Base-by-base conservation (phyloP, 768 basidiomycete genomes). In the Mycena maculata region DNA sequence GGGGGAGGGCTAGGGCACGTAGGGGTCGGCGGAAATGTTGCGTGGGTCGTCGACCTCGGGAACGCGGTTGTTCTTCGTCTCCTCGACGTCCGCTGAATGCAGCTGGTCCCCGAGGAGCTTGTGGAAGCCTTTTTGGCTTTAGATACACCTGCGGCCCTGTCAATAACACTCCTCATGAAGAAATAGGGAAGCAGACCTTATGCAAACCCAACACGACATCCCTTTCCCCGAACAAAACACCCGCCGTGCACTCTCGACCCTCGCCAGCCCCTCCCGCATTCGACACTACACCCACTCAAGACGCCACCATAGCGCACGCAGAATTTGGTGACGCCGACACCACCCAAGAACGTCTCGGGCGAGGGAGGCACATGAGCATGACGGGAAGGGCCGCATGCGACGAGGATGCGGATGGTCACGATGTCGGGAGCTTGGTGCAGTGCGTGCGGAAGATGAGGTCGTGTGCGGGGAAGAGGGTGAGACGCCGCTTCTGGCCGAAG, bases 61-160 rank as follows among this genome's bases (percentile, higher is more conserved):
- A 36, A 93, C 80, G 28, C 91, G 86, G 72, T 92, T 93, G 39
- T 92, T 86, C 77, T 93, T 93, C 76, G 90, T 89, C 75, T 98
- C 96, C 63, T 98, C 94, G 5, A 88, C 89, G 57, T 98, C 97
- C 18, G 86, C 85, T 0, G 91, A 84, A 9, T 96, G 90, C 13
- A 99, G 83, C 4, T 88, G 87, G 73, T 99, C 94, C 75, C 98
- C 97, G 20, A 99, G 87, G 2, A 84, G 81, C n/a, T n/a, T n/a
- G 68, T 95, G 94, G 87, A 99, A 98, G 0, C 93, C 92, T 0
- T 74, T 68, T 73, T 96, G n/a, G 95, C 0, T 91, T 92, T 4
- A 99, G 79, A 86, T 94, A 99, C 48, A 96, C 91, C 96, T 98
- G 69, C 0, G 25, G 9, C 12, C 36, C 45, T 61, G 36, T 53